Evolutionary conservation across 345 rosid species (phyloP).

Genomic region (Pistacia integerrima): DNA sequence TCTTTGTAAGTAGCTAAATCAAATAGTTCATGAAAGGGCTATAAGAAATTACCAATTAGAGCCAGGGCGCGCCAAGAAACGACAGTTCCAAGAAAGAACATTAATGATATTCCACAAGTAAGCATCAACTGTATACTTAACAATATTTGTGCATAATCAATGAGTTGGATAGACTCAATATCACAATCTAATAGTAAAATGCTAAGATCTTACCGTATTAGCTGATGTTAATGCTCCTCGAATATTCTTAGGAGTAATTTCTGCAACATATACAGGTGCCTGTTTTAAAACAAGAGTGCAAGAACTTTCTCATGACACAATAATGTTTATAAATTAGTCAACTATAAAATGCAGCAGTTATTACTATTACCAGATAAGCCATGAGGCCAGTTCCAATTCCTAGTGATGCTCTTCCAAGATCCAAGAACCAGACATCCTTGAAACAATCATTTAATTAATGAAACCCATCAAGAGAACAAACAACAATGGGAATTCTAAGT

Average conservation of each 20-base stretch:
- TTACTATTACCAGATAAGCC: slow-evolving; percentile 39
- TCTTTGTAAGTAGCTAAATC: not conserved
- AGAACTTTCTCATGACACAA: not conserved
- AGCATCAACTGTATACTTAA: slow-evolving; percentile 11
- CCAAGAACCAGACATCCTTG: slow-evolving; percentile 39
- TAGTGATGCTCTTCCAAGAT: slow-evolving; percentile 37
- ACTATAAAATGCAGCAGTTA: not conserved
- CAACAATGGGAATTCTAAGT: not conserved
- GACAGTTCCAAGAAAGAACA: slow-evolving; percentile 22
- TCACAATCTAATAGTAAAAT: not conserved
- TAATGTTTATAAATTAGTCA: not conserved
- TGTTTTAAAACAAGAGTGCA: slow-evolving; percentile 1
- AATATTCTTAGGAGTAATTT: slow-evolving; percentile 11
- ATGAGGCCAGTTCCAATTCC: slow-evolving; percentile 43
- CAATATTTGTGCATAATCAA: not conserved
- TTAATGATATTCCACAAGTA: slow-evolving; percentile 10
- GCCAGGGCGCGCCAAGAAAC: slow-evolving; percentile 29
- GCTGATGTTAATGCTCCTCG: slow-evolving; percentile 8
- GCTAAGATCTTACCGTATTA: not conserved
- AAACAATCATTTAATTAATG: not conserved
- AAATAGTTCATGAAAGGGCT: not conserved
- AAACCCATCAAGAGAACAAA: not conserved
- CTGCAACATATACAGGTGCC: slow-evolving; percentile 9
- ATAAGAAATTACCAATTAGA: slow-evolving; percentile 18
- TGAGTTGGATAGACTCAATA: not conserved